Percentiles rank a stretch among this genome's conserved stretches.
Evolutionary conservation across 1,284 basidiomycete genomes (phyloP).

Genomic region (Cryptococcus sp.): DNA sequence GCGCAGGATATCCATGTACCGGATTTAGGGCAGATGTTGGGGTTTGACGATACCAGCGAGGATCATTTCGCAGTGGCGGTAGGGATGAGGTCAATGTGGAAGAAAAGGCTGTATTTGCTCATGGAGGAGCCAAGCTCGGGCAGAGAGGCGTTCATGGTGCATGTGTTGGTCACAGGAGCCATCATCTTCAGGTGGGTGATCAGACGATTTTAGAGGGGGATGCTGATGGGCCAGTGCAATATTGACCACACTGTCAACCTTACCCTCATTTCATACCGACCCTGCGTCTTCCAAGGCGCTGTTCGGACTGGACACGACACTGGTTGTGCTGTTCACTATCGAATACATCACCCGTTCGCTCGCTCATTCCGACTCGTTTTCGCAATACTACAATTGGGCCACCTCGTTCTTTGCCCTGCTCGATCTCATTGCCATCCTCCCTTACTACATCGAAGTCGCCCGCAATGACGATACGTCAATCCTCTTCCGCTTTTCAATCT

Average conservation of each 20-base stretch:
- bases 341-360: slow-evolving; percentile 50
- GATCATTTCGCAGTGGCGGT: slow-evolving; percentile 44
- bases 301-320: slow-evolving; percentile 69
- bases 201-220: too few relatives aligned
- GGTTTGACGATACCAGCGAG: slow-evolving; percentile 34
- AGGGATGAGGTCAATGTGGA: slow-evolving; percentile 39
- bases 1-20: slow-evolving; percentile 42
- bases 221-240: slow-evolving; percentile 55
- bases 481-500: slow-evolving; percentile 79
- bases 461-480: slow-evolving; percentile 79
- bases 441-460: slow-evolving; percentile 78
- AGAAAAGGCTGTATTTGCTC: slow-evolving; percentile 43
- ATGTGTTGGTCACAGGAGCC: slow-evolving; percentile 40
- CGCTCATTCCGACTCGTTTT: slow-evolving; percentile 47
- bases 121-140: slow-evolving; percentile 46
- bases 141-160: slow-evolving; percentile 44
- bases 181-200: slow-evolving; percentile 45
- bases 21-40: slow-evolving; percentile 43
- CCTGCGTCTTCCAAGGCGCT: slow-evolving; percentile 62
- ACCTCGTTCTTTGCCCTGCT: slow-evolving; percentile 72
- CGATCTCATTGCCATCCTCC: slow-evolving; percentile 74
- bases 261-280: slow-evolving; percentile 65
- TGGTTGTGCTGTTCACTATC: slow-evolving; percentile 75
- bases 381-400: slow-evolving; percentile 45
- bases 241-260: slow-evolving; percentile 76